Conservation (phyloP, 768 basidiomycete species). For the Epithele typhae region DNA sequence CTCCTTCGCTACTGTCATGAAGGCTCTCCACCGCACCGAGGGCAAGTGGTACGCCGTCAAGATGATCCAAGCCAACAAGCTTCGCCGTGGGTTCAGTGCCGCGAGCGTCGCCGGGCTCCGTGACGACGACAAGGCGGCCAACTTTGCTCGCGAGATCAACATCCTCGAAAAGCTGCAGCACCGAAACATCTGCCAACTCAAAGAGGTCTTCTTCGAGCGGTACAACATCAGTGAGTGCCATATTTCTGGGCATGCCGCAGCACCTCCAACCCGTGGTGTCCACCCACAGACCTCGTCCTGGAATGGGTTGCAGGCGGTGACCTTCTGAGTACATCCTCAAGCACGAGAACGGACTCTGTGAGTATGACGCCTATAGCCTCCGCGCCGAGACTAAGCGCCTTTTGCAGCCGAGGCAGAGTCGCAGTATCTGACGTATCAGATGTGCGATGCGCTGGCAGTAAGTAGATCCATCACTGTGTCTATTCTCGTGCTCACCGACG, state of each 20-base stretch:
- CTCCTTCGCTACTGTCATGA: constrained; percentile 87
- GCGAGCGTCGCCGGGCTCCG: constrained; percentile 8
- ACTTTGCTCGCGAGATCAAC: constrained; percentile 68
- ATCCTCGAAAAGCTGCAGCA: constrained; percentile 78
- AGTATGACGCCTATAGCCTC: constrained; percentile 23
- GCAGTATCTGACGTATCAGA: constrained; percentile 71
- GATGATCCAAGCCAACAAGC: constrained; percentile 61
- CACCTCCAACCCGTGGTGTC: too few relatives aligned
- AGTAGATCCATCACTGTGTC: constrained; percentile 18
- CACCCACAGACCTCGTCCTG: constrained; percentile 73
- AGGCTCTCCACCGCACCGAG: constrained; percentile 66
- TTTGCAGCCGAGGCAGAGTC: constrained; percentile 48
- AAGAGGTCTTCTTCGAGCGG: constrained; percentile 70
- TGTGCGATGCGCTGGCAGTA: constrained; percentile 77
- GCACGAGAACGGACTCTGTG: constrained; percentile 51
- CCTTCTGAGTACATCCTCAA: constrained; percentile 76
- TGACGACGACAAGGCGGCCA: constrained; percentile 13
- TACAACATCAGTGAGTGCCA: constrained; percentile 49
- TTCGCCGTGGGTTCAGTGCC: constrained; percentile 26
- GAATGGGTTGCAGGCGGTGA: constrained; percentile 89
- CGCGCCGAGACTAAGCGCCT: too few relatives aligned
- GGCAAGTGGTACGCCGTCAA: constrained; percentile 85
- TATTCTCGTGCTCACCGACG: not conserved
- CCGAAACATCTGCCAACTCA: constrained; percentile 75
- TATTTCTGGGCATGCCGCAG: not conserved